These are phyloP conservation scores for Elongisporangium anandrum DNA, from an alignment of 352 stramenopile species.

Conservation along the genomic window DNA sequence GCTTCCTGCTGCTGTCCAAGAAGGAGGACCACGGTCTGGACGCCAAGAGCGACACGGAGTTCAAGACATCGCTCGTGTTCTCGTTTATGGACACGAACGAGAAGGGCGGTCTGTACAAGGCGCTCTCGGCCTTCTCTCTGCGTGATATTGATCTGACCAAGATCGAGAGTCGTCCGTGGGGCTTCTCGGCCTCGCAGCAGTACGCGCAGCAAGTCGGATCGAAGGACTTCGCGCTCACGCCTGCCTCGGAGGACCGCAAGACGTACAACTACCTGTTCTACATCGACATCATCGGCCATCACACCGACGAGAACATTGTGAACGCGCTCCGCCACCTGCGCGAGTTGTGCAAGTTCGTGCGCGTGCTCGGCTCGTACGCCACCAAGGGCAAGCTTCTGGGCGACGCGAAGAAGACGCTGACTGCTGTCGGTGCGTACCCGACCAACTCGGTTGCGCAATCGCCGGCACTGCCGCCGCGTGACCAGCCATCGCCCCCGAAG, in stretches of 20 bases:
- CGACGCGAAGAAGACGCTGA: slow-evolving; percentile 48
- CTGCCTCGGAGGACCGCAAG: slow-evolving; percentile 20
- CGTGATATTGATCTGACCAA: slow-evolving; percentile 65
- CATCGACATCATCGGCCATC: slow-evolving; percentile 60
- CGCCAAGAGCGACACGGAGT: slow-evolving; percentile 28
- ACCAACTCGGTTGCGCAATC: slow-evolving; percentile 18
- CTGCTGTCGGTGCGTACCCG: slow-evolving; percentile 41
- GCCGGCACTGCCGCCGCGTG: slow-evolving; percentile 12
- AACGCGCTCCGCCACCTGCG: slow-evolving; percentile 77
- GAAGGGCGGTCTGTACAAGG: slow-evolving; percentile 58
- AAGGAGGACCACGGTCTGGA: slow-evolving; percentile 30
- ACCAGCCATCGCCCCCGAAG: slow-evolving; percentile 24
- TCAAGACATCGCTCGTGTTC: slow-evolving; percentile 76
- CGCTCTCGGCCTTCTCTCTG: slow-evolving; percentile 55
- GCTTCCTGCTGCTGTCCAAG: slow-evolving; percentile 89
- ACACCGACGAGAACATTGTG: slow-evolving; percentile 57
- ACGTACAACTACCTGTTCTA: slow-evolving; percentile 85
- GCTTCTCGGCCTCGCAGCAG: slow-evolving; percentile 53
- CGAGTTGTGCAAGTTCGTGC: slow-evolving; percentile 81
- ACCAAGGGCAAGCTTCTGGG: slow-evolving; percentile 61
- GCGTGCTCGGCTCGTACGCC: slow-evolving; percentile 82
- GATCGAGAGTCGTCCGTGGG: slow-evolving; percentile 68
- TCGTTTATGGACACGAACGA: slow-evolving; percentile 63
- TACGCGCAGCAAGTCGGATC: slow-evolving; percentile 25
- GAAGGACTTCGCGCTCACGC: slow-evolving; percentile 21